Base-by-base conservation (phyloP, 257 asterid genomes). In the Solanum lignicaule region DNA sequence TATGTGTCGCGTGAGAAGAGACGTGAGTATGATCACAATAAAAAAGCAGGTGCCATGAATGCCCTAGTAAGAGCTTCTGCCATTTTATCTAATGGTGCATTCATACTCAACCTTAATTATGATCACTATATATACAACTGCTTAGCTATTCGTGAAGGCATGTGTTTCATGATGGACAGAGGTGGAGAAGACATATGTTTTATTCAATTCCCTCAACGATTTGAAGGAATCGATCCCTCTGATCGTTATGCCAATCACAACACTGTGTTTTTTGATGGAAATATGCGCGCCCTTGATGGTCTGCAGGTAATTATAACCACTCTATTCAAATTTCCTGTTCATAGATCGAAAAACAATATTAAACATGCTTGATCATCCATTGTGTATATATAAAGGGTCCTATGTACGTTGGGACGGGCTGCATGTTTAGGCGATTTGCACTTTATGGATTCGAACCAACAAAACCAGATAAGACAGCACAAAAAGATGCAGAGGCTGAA, bases 151-250 rank as follows among this genome's bases (percentile, higher is more conserved):
- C 90, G 93, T 9, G 93, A 91, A 79, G 93, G 93, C 46, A 91
- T 91, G 92, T 91, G 93, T 66, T 91, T 90, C 87, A 91, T 91
- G 93, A 88, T 91, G 92, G 93, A 91, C 69, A 85, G 93, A 62
- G 93, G 93, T 36, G 93, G 93, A 20, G 93, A 91, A 74, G 88
- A 88, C 76, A 90, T 91, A 20, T 91, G 93, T 60, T 91, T 90
- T 71, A 86, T 91, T 38, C 93, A 91, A 39, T 91, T 90, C 20
- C 93, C 93, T 16, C 93, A 91, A 78, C 87, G 93, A 86, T 91
- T 91, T 69, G 93, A 91, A 90, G 93, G 93, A 31, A 88, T 91
- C 25, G 93, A 91, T 75, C 93, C 93, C 11, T 91, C 92, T 11
- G 93, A 91, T 86, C 90, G 93, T 23, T 91, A 91, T 74, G 93